Base-by-base conservation (phyloP, 2,329 filamentous ascomycete species). In the Colletotrichum chrysophilum region DNA sequence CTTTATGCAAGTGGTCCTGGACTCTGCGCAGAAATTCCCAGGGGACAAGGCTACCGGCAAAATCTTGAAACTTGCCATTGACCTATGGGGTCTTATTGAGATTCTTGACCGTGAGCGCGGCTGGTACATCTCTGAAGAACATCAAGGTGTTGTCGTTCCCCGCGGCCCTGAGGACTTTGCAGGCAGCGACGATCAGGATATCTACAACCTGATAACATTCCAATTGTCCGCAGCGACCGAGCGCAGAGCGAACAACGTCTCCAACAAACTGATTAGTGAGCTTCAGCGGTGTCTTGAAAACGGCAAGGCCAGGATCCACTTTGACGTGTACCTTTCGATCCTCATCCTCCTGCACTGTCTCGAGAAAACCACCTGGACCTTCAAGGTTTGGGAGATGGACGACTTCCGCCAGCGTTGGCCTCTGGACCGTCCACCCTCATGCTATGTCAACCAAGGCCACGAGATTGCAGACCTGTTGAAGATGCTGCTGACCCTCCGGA, bases 291-390 rank as follows among this genome's bases (percentile, higher is more conserved):
- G 89, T 48, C 85, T 93, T 36, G 89, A 92, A 75, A 91, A 92
- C 79, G 91, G 90, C 82, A 91, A 92, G 79, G 88, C 87, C 71
- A 90, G 89, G 78, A 87, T 91, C 69, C 89, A 89, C 36, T 92
- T 92, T 79, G 88, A 88, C 78, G 90, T 92, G 83, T 93, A 92
- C 79, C 87, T 93, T 26, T 89, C 91, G 4, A 88, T 90, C 4
- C 82, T 93, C 71, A 89, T 93, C 70, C 89, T 93, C 76, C 87
- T 93, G 64, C 93, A 92, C 79, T 93, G 91, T 78, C 87, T 93
- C 16, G 92, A 94, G 80, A 93, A 93, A 83, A 91, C 91, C 0
- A 93, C 91, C 0, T 94, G 92, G 92, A 89, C 91, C 1, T 93
- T 93, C 84, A 92, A 93, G 77, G 91, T 90, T 3, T 94, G 91